These are phyloP conservation scores for Scolecobasidium constrictum DNA, from an alignment of 2,329 filamentous ascomycete genomes.

Conservation along the genomic window DNA sequence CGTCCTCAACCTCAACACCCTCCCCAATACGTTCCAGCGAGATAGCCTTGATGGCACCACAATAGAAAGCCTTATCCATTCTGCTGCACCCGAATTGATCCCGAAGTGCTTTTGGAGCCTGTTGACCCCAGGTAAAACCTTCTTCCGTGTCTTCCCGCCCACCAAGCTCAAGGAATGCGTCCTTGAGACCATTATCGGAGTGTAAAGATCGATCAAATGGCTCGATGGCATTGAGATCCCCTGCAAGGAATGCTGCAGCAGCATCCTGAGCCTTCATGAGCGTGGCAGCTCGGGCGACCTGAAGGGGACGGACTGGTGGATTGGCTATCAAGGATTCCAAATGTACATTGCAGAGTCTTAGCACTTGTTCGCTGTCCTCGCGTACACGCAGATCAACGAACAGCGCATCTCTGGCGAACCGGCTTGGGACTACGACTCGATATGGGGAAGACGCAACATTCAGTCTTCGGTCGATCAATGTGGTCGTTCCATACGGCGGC, in stretches of 20 bases:
- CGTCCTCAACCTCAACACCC: slow-evolving; percentile 32
- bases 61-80: slow-evolving; percentile 45
- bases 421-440: slow-evolving; percentile 39
- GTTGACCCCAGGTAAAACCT: slow-evolving; percentile 49
- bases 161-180: slow-evolving; percentile 42
- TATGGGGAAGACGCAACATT: slow-evolving; percentile 20
- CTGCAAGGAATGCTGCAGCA: slow-evolving; percentile 36
- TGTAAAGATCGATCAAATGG: slow-evolving; percentile 40
- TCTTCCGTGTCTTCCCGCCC: slow-evolving; percentile 39
- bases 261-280: slow-evolving; percentile 31
- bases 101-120: slow-evolving; percentile 30
- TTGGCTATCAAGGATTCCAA: slow-evolving; percentile 42
- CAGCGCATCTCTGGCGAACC: slow-evolving; percentile 42
- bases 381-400: slow-evolving; percentile 39
- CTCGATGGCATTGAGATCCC: slow-evolving; percentile 49
- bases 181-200: slow-evolving; percentile 36
- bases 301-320: slow-evolving; percentile 38
- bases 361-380: slow-evolving; percentile 13
- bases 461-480: slow-evolving; percentile 38
- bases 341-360: slow-evolving; percentile 46
- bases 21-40: slow-evolving; percentile 38
- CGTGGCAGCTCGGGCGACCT: slow-evolving; percentile 34
- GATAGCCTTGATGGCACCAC: slow-evolving; percentile 23
- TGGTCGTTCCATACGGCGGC: slow-evolving; percentile 41
- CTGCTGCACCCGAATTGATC: slow-evolving; percentile 38